Base-by-base conservation (phyloP, 2,329 filamentous ascomycete genomes). In the Neurospora crassa region DNA sequence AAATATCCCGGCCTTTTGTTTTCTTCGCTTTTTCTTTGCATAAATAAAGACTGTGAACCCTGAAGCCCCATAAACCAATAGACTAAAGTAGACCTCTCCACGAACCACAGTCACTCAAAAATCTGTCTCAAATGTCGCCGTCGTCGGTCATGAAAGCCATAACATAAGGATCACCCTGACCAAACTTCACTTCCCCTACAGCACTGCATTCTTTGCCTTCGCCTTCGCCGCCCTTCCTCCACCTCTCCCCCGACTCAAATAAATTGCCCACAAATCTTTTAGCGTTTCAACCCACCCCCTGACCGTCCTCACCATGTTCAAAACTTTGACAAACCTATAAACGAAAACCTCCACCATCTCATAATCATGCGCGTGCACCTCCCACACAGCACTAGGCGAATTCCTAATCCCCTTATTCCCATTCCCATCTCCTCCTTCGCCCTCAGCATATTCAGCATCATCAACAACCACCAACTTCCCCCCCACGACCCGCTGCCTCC, bases 251-350 rank as follows among this genome's bases (percentile, higher is more conserved):
- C 47, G 14, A 29, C 20, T 18, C 43, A 70, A 41, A 69, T 20
- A 75, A 42, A 75, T 70, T 71, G 69, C 70, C 67, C 68, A 73
- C 42, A 76, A 43, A 75, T 79, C 76, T 70, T 59, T 74, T 41
- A 75, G 34, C 1, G 70, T 70, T 37, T 86, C 88, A 42, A 79
- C 72, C 88, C 87, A 91, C 0, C 88, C 88, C 74, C 83, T 82
- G 12, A 83, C 76, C 41, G 75, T 76, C 73, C 85, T 83, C 43
- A 86, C 76, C 40, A 82, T 76, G 76, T 90, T 89, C 74, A 91
- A 67, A 72, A 90, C 73, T 53, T 80, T 79, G 1, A 91, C 78
- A 70, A 76, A 78, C 70, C 77, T 70, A 74, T 75, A 78, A 18
- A 78, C 71, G 53, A 78, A 78, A 7, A 71, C 69, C 72, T 78